Conservation (phyloP, 1,284 basidiomycete genomes). For the Meripilus lineatus region DNA sequence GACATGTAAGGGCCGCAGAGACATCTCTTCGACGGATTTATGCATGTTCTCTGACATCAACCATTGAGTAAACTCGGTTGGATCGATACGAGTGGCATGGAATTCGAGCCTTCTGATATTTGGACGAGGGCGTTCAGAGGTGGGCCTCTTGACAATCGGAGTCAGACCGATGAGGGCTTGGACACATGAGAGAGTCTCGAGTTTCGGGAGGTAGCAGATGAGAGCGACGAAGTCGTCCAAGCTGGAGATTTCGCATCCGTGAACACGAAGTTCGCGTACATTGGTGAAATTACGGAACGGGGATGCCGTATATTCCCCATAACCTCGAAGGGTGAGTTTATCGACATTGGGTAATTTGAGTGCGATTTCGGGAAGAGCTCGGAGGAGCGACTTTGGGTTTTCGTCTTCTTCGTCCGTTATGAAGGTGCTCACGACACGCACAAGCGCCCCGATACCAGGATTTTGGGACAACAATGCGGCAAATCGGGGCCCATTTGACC, state of each 20-base stretch:
- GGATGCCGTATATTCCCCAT: background rate
- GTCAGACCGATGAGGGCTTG: slow-evolving; percentile 1
- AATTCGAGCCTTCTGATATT: slow-evolving; percentile 3
- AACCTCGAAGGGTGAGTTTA: background rate
- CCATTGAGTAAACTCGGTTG: slow-evolving; percentile 2
- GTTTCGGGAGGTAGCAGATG: background rate
- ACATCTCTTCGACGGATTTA: slow-evolving; percentile 1
- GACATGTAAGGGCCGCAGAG: background rate
- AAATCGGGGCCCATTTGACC: background rate
- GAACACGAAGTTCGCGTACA: background rate
- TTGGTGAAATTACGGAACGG: slow-evolving; percentile 1
- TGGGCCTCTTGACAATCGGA: background rate
- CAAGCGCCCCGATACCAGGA: slow-evolving; percentile 2
- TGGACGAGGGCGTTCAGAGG: background rate
- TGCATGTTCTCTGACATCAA: slow-evolving; percentile 1
- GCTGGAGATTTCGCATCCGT: background rate
- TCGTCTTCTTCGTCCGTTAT: slow-evolving; percentile 1
- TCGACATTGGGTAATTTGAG: background rate
- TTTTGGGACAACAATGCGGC: background rate
- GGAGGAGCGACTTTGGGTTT: slow-evolving; percentile 1
- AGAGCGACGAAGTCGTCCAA: slow-evolving; percentile 4
- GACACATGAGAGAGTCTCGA: background rate
- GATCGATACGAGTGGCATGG: background rate
- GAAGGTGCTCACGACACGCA: background rate
- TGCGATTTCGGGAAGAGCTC: background rate